These are phyloP conservation scores for Ciborinia camelliae DNA, from an alignment of 2,329 filamentous ascomycete genomes.

Conservation along the genomic window DNA sequence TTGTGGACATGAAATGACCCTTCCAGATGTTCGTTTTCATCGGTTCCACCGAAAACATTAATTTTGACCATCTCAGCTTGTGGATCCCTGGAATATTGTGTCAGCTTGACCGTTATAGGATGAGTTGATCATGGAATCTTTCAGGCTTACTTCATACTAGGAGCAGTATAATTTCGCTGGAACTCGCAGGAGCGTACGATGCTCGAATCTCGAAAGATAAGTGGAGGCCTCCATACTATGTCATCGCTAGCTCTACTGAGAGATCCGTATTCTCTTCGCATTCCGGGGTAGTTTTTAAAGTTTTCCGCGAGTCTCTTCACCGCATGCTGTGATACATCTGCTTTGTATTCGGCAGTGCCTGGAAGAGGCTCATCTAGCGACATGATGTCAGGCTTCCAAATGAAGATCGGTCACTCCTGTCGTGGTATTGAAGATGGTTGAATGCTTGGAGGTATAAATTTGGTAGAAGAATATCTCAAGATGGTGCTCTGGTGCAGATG, in stretches of 20 bases:
- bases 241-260: rapidly evolving
- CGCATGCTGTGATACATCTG: rapidly evolving
- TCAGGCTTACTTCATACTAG: background rate
- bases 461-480: background rate
- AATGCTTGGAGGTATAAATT: background rate
- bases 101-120: background rate
- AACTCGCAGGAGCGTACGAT: rapidly evolving
- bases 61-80: background rate
- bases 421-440: background rate
- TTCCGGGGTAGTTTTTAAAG: background rate
- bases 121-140: background rate
- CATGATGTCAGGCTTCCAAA: background rate
- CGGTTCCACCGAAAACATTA: rapidly evolving
- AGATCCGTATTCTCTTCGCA: background rate
- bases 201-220: background rate
- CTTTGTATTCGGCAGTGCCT: rapidly evolving
- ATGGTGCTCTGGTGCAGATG: no score
- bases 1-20: background rate
- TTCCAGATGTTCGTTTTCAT: background rate
- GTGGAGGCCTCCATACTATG: background rate
- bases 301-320: background rate
- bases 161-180: background rate
- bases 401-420: no score
- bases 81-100: background rate
- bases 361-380: background rate